Base-by-base conservation (phyloP, 495 filamentous ascomycete species). In the Xylaria nigripes region DNA sequence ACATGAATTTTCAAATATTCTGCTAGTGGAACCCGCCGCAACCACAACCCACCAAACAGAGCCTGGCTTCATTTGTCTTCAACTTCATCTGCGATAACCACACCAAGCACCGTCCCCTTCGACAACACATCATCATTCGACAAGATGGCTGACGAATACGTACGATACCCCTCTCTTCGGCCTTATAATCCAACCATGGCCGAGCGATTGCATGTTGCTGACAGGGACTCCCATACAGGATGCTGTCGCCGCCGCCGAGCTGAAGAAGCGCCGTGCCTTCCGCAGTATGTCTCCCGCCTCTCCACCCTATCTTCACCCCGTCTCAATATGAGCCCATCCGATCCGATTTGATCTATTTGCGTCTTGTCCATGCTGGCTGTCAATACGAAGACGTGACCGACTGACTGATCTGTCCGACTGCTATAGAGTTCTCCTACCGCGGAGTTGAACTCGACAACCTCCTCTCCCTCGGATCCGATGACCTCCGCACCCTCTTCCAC, bases 191-290 rank as follows among this genome's bases (percentile, higher is more conserved):
- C 38, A 43, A 19, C n/a, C n/a, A 27, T 9, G 36, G 7, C n/a
- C 32, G 21, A 23, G 15, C 9, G 40, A 32, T 8, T n/a, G 2
- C 19, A 15, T 19, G 16, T 34, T 55, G 64, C 79, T 82, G 68
- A 82, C 68, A 45, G 52, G 43, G 38, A 56, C 56, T 61, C 48
- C 65, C 23, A 66, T 42, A 53, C 64, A 91, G 86, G 89, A 95
- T 76, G 80, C 89, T 76, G 89, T 90, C 78, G 86, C 90, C 83
- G 89, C 89, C 77, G 89, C 89, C 70, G 91, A 95, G 84, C 80
- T 96, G 76, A 97, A 97, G 89, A 94, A 88, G 83, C 91, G 85
- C 80, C 94, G 91, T 89, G 79, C 89, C 68, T 97, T 97, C 87
- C 87, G 90, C 79, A 96, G 51, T 54, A 54, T 43, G 51, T 48